These are phyloP conservation scores for Tricholoma furcatifolium DNA, from an alignment of 768 basidiomycete genomes.

Conservation along the genomic window DNA sequence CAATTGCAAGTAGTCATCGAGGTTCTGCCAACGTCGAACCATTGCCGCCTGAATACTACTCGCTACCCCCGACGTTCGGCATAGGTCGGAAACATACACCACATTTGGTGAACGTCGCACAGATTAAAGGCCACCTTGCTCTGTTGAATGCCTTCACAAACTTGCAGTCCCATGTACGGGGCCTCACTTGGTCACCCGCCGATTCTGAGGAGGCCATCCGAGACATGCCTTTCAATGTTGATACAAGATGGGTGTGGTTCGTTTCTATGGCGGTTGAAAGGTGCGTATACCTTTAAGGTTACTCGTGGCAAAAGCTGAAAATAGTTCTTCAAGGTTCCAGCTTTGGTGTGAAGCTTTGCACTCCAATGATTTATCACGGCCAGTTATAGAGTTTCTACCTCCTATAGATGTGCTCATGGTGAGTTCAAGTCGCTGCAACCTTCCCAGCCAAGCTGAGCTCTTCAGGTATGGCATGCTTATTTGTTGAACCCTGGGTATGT, in stretches of 20 bases:
- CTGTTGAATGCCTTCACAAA: slow-evolving; percentile 6
- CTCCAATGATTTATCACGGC: not conserved
- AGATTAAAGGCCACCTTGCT: slow-evolving; percentile 14
- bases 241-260: slow-evolving; percentile 15
- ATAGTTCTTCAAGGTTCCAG: slow-evolving; percentile 4
- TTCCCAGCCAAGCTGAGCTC: not conserved
- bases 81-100: slow-evolving; percentile 4
- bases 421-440: not conserved
- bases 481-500: slow-evolving; percentile 19
- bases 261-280: slow-evolving; percentile 15
- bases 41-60: not conserved
- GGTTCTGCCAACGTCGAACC: not conserved
- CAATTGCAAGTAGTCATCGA: not conserved
- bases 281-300: not conserved
- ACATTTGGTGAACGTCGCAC: slow-evolving; percentile 5
- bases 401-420: slow-evolving; percentile 19
- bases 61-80: slow-evolving; percentile 6
- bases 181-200: not conserved
- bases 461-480: slow-evolving; percentile 20
- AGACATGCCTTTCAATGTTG: slow-evolving; percentile 4
- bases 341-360: slow-evolving; percentile 13
- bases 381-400: slow-evolving; percentile 10
- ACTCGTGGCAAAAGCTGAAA: not conserved
- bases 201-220: not conserved
- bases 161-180: not conserved